Conservation (phyloP, 2,329 filamentous ascomycete genomes). For the Xylaria sp. region DNA sequence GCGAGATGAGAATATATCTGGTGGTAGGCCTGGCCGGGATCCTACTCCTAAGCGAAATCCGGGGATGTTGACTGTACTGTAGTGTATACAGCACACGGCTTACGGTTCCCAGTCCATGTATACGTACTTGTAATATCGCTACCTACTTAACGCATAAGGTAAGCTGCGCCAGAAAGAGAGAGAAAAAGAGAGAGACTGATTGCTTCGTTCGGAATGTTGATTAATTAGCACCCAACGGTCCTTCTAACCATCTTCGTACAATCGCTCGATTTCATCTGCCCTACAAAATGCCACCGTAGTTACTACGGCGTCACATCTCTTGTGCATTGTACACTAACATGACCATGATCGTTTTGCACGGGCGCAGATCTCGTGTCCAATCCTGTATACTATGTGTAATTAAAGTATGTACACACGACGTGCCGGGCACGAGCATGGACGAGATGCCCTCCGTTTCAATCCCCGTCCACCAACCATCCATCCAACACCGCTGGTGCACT, state of each 20-base stretch:
- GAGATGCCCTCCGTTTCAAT: too few relatives aligned
- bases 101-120: background rate
- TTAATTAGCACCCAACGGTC: too few relatives aligned
- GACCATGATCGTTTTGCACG: too few relatives aligned
- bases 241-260: background rate
- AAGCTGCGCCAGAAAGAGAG: too few relatives aligned
- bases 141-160: background rate
- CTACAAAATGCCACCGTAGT: background rate
- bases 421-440: too few relatives aligned
- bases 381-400: too few relatives aligned
- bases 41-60: slow-evolving; percentile 13
- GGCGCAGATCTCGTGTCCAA: too few relatives aligned
- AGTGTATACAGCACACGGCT: background rate
- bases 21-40: background rate
- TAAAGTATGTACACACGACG: too few relatives aligned
- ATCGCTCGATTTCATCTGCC: too few relatives aligned
- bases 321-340: background rate
- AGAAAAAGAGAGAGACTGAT: background rate
- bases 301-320: background rate
- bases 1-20: background rate
- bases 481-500: too few relatives aligned
- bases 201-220: background rate
- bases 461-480: too few relatives aligned
- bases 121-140: background rate
- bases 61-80: background rate